These are phyloP conservation scores for Colletotrichum sidae DNA, from an alignment of 2,329 filamentous ascomycete species.

Conservation along the genomic window DNA sequence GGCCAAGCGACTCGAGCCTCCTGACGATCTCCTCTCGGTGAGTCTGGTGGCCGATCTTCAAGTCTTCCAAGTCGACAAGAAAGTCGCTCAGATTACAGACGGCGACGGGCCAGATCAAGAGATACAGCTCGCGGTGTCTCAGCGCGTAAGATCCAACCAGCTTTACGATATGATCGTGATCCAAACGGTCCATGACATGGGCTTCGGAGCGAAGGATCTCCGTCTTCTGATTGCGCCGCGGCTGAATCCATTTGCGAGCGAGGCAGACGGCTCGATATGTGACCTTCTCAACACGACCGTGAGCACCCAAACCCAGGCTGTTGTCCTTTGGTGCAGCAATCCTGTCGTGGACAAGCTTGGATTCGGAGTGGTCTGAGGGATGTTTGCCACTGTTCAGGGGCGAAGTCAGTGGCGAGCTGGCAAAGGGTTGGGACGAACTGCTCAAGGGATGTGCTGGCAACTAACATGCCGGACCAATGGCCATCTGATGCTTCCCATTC, in stretches of 20 bases:
- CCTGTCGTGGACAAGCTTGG: slow-evolving; percentile 44
- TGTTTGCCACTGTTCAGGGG: slow-evolving; percentile 44
- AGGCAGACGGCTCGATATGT: slow-evolving; percentile 54
- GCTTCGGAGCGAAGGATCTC: slow-evolving; percentile 58
- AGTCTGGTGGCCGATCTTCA: slow-evolving; percentile 49
- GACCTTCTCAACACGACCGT: slow-evolving; percentile 58
- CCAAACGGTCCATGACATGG: slow-evolving; percentile 59
- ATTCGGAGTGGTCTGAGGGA: slow-evolving; percentile 42
- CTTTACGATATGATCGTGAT: slow-evolving; percentile 60
- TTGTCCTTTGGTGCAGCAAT: slow-evolving; percentile 41
- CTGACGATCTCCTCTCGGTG: slow-evolving; percentile 54
- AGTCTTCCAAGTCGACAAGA: slow-evolving; percentile 55
- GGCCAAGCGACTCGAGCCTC: slow-evolving; percentile 51
- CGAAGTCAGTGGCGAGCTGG: neutral
- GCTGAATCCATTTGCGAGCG: slow-evolving; percentile 57
- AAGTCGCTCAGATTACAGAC: slow-evolving; percentile 57
- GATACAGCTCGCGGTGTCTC: slow-evolving; percentile 53
- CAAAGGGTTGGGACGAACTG: neutral
- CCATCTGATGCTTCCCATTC: slow-evolving; percentile 42
- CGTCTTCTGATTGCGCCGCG: slow-evolving; percentile 50
- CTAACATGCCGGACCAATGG: slow-evolving; percentile 46
- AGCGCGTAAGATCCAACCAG: slow-evolving; percentile 60
- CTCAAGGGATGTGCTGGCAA: neutral
- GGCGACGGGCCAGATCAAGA: slow-evolving; percentile 61
- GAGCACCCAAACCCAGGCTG: slow-evolving; percentile 56